These are phyloP conservation scores for Botrytis deweyae DNA, from an alignment of 2,329 filamentous ascomycete genomes.

Conservation along the genomic window DNA sequence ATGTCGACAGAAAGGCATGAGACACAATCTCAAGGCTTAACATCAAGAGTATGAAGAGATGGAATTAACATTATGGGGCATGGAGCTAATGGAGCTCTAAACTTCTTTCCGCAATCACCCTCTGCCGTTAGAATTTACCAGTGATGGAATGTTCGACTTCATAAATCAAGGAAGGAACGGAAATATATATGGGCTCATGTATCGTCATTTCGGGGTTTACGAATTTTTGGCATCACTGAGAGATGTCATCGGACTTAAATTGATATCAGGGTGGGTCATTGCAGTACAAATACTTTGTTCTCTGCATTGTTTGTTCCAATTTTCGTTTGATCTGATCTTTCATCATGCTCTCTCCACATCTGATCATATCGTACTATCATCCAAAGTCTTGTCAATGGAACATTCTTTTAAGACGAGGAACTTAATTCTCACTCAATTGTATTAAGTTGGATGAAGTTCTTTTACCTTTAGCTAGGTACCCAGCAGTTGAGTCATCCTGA, in stretches of 20 bases:
- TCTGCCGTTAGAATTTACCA: background rate
- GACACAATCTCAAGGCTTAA: background rate
- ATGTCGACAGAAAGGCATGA: background rate
- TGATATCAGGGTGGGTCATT: background rate
- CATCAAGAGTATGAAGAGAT: background rate
- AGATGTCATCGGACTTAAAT: background rate
- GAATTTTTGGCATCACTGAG: background rate
- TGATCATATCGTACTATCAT: background rate
- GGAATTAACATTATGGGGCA: background rate
- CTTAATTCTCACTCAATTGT: background rate
- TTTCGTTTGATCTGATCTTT: background rate
- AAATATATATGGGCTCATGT: background rate
- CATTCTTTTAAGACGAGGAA: background rate
- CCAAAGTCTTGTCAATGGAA: background rate
- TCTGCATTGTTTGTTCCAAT: background rate
- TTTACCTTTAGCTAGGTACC: background rate
- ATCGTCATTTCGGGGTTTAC: background rate
- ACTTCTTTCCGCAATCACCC: background rate
- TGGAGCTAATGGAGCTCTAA: background rate
- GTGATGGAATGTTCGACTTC: background rate
- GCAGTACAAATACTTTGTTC: background rate
- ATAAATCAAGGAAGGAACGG: background rate
- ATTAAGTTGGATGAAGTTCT: background rate
- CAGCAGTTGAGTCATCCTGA: background rate
- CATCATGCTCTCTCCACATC: background rate